These are phyloP conservation scores for Coix lacrymajobi DNA, from an alignment of 176 grass and related monocot species.

Conservation along the genomic window DNA sequence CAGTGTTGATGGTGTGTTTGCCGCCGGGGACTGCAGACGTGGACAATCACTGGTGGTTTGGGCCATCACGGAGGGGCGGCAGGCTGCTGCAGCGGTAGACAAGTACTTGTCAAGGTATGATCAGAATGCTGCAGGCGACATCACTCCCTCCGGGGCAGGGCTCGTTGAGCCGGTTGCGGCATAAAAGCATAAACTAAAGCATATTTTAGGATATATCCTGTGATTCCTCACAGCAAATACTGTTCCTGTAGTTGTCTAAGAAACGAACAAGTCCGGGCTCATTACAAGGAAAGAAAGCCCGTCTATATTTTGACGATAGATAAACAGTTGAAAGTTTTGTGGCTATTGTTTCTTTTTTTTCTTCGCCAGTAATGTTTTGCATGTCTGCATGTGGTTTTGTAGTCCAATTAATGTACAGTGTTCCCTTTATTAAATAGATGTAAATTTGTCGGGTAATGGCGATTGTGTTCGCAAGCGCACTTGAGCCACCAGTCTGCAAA, in stretches of 20 bases:
- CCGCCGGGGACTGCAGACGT: conserved; percentile 89
- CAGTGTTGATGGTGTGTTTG: conserved; percentile 85
- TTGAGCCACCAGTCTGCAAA: neutral
- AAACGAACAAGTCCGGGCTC: conserved; percentile 19
- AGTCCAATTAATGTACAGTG: conserved; percentile 61
- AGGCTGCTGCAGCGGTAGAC: conserved; percentile 69
- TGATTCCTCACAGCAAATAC: conserved; percentile 19
- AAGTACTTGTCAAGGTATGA: conserved; percentile 64
- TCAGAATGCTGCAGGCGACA: conserved; percentile 4
- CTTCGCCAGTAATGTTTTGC: conserved; percentile 12
- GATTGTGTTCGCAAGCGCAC: neutral
- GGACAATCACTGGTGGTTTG: conserved; percentile 97
- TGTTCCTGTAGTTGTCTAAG: conserved; percentile 15
- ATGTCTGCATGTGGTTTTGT: conserved; percentile 25
- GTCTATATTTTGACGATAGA: conserved; percentile 29
- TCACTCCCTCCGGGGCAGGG: conserved; percentile 35
- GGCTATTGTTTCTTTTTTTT: conserved; percentile 19
- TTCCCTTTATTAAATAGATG: conserved; percentile 33
- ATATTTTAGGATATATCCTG: conserved; percentile 2
- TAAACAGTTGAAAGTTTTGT: conserved; percentile 42
- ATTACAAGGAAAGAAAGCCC: conserved; percentile 14
- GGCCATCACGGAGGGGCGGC: conserved; percentile 94
- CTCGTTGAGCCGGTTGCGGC: conserved; percentile 53
- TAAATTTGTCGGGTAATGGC: conserved; percentile 18
- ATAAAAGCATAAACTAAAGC: conserved; percentile 43